Evolutionary conservation across 345 rosid genomes (phyloP).

Genomic region (Populus pruinosa): DNA sequence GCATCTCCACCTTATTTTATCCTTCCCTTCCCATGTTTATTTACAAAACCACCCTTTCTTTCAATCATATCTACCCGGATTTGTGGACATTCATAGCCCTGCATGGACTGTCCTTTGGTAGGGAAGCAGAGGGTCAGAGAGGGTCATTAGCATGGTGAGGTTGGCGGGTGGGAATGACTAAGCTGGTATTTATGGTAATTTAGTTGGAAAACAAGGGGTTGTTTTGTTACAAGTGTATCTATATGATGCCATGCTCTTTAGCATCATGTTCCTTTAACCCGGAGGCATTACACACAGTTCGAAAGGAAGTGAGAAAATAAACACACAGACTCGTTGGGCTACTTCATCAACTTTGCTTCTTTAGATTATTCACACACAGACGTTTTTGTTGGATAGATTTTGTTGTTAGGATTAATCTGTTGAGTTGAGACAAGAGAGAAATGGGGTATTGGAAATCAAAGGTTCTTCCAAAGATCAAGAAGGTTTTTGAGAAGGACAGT

Average conservation of each 20-base stretch:
- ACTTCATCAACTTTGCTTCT: neutral
- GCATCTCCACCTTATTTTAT: conserved; percentile 24
- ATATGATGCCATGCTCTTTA: conserved; percentile 19
- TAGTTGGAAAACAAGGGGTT: conserved; percentile 7
- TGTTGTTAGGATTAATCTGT: neutral
- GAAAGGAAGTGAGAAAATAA: neutral
- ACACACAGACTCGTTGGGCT: neutral
- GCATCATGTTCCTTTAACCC: conserved; percentile 13
- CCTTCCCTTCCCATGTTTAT: neutral
- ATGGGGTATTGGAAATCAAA: conserved; percentile 85
- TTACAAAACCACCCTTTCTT: neutral
- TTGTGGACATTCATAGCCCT: neutral
- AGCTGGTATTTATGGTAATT: conserved; percentile 15
- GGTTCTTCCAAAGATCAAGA: conserved; percentile 77
- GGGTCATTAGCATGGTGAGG: neutral
- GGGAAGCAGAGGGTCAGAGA: neutral
- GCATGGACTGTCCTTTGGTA: too few relatives aligned
- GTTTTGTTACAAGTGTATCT: conserved; percentile 1
- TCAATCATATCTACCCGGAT: neutral
- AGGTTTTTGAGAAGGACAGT: conserved; percentile 58
- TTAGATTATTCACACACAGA: neutral
- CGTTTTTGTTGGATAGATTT: neutral
- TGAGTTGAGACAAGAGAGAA: neutral
- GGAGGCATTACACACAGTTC: neutral
- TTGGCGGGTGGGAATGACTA: neutral